These are phyloP conservation scores for Cyberlindnera subsufficiens DNA, from an alignment of 805 yeast species.

Conservation along the genomic window DNA sequence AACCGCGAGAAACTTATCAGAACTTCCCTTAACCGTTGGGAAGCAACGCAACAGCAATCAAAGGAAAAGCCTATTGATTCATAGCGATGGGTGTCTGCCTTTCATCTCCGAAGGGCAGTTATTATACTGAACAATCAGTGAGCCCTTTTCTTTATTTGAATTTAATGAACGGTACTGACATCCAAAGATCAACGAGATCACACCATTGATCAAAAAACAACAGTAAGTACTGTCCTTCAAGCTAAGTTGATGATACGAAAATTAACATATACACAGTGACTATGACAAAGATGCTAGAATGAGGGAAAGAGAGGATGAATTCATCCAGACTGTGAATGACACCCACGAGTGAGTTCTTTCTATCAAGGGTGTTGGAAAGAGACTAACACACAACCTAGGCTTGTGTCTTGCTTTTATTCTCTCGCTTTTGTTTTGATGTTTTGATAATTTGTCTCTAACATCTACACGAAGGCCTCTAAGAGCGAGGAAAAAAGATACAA, in stretches of 20 bases:
- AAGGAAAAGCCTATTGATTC: not conserved
- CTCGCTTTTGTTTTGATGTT: not conserved
- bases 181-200: conserved; percentile 31
- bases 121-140: conserved; percentile 34
- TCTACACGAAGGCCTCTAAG: not conserved
- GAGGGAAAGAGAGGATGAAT: conserved; percentile 37
- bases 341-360: conserved; percentile 19
- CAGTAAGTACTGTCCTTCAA: conserved; percentile 3
- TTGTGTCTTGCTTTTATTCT: too few relatives aligned
- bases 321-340: conserved; percentile 41
- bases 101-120: conserved; percentile 35
- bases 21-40: too few relatives aligned
- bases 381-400: conserved; percentile 6
- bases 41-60: not conserved
- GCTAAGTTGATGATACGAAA: too few relatives aligned
- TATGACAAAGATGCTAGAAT: conserved; percentile 19
- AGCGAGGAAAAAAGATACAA: not conserved
- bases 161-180: conserved; percentile 15
- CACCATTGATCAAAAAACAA: conserved; percentile 23
- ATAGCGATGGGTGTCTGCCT: conserved; percentile 40
- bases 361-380: not conserved
- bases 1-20: too few relatives aligned
- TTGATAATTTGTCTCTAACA: not conserved
- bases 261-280: conserved; percentile 3
- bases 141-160: conserved; percentile 25